Base-by-base conservation (phyloP, 1,139 yeast species). In the Diutina ranongensis region DNA sequence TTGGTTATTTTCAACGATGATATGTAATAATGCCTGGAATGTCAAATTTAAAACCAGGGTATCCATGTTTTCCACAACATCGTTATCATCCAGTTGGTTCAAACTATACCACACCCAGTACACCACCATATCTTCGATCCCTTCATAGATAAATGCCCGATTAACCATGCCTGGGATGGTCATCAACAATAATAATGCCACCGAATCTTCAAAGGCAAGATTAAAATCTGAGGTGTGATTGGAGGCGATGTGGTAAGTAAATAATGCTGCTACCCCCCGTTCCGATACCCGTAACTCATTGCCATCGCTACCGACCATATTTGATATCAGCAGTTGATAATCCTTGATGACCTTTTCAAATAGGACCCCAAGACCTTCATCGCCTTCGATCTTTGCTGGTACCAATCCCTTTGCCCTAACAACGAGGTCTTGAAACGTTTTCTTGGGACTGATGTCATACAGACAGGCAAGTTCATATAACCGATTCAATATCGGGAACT, bases 371-470 rank as follows among this genome's bases (percentile, higher is more conserved):
- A 44, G 60, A 61, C 16, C 68, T 51, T 31, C 63, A 59, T 2
- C 27, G 3, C 15, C 35, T 12, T 19, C 44, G 5, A 31, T 18
- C 12, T 18, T 18, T 9, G 44, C 25, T 4, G 44, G 44, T 2
- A 40, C 34, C 16, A 40, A 20, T 10, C 31, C 18, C 20, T 18
- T n/a, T 3, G 35, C 35, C 4, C 27, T n/a, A n/a, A 22, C 20
- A 7, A 28, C 35, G 27, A 18, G 15, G 19, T 66, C 58, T 3
- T 56, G 53, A 49, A 84, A 73, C 33, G 61, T 59, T 1, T 57
- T 57, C 10, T 62, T 60, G 32, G 80, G 61, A 46, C 80, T 77
- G 46, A 87, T 56, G 59, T 88, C 97, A 60, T 69, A 74, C 15
- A 88, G 76, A 41, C 66, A 56, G 1, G 80, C 69, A 51, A 84